Evolutionary conservation across 805 yeast species (phyloP), one percentile per base, ranked within the genome.

Genomic region (Spathaspora boniae): DNA sequence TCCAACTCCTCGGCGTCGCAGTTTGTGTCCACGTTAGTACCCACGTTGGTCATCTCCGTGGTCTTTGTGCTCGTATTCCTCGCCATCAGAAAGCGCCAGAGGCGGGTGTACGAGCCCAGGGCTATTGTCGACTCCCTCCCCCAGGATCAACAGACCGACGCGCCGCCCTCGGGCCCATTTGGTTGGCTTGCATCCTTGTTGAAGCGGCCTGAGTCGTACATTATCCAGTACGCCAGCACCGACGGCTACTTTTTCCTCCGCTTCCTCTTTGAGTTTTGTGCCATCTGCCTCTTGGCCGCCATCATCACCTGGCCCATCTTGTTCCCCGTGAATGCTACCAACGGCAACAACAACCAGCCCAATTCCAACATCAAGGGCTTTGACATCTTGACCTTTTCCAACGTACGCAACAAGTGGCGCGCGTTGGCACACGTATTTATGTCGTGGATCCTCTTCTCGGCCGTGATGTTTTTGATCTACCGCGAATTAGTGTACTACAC

Each of bases 231-330:
- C 43, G 65, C 81, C 25, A 85, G 89, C 35, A 56, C 78, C 21
- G 94, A 85, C 58, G 93, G 93, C 2, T 85, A 81, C 54, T 79
- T 85, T 53, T 84, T 79, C 53, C 57, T 82, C 34, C 69, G 94
- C 43, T 84, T 74, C 50, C 49, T 85, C 37, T 70, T 75, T 29
- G 71, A 78, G 19, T 77, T 80, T 42, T 69, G 72, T 4, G 44
- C 68, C 8, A 42, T 82, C 25, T 76, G 81, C 22, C 43, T 78
- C 8, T 18, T 77, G 5, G 80, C 80, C 2, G 74, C 79, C 33
- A 34, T 76, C 9, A 45, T 82, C 16, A 45, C 78, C 16, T 78
- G 84, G 74, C 89, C 89, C 22, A 68, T 85, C 34, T 62, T 85
- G 36, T 70, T 85, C 48, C 82, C 94, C 0, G 77, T 85, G 27